A percentile compares a stretch with the other conserved stretches of the same genome.
Evolutionary conservation across 2,329 filamentous ascomycete species (phyloP).

Genomic region (Chaetomium globosum): DNA sequence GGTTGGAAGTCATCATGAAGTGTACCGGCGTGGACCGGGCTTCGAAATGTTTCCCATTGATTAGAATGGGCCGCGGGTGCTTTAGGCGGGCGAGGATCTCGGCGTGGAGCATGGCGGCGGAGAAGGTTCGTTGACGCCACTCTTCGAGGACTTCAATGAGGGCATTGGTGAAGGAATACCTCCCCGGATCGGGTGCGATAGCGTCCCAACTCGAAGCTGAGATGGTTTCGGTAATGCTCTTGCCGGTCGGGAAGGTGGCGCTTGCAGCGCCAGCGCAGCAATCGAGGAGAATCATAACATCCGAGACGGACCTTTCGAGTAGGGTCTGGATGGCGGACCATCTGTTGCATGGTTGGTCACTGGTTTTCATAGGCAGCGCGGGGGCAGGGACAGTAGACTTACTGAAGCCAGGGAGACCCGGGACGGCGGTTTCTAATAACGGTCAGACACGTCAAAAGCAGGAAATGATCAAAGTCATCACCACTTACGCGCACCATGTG

Average conservation of each 20-base stretch:
- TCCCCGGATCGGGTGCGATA: conserved; percentile 61
- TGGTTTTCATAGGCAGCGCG: conserved; percentile 33
- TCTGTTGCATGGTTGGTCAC: conserved; percentile 16
- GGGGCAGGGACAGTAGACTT: background rate
- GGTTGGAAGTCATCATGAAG: conserved; percentile 65
- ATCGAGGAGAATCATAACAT: conserved; percentile 61
- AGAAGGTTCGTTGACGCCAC: conserved; percentile 58
- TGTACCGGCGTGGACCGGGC: conserved; percentile 62
- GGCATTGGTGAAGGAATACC: conserved; percentile 62
- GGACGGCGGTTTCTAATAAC: conserved; percentile 50
- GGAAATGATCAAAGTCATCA: conserved; percentile 34
- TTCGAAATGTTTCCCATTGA: conserved; percentile 61
- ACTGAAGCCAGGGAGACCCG: conserved; percentile 59
- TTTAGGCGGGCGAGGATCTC: conserved; percentile 63
- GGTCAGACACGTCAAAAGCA: conserved; percentile 10
- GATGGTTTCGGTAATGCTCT: conserved; percentile 64
- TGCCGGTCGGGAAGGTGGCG: conserved; percentile 60
- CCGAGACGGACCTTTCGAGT: conserved; percentile 59
- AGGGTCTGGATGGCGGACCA: conserved; percentile 65
- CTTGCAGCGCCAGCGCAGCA: conserved; percentile 64
- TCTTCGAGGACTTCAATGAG: conserved; percentile 62
- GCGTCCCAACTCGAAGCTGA: conserved; percentile 65
- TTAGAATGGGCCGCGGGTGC: conserved; percentile 59
- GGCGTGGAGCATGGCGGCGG: conserved; percentile 63
- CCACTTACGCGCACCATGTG: conserved; percentile 62